Conservation (phyloP, 1,139 yeast genomes). For the Suhomyces choctaworum region DNA sequence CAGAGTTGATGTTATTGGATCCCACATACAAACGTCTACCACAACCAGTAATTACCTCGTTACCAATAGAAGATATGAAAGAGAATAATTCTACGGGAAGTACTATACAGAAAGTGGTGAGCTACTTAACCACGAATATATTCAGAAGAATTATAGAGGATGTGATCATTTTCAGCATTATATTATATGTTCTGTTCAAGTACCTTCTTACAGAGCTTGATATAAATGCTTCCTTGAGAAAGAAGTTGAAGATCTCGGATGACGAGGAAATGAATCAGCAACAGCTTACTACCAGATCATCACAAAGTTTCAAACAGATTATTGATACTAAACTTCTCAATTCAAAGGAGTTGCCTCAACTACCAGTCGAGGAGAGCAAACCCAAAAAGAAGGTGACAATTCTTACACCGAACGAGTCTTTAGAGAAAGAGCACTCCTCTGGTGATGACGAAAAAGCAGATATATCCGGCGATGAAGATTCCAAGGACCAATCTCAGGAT, state of each 20-base stretch:
- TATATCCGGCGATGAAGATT: slow-evolving; percentile 2
- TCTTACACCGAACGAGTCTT: slow-evolving; percentile 25
- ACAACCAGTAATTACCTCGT: not conserved
- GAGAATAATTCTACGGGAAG: not conserved
- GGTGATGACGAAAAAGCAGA: slow-evolving; percentile 16
- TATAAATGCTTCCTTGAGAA: not conserved
- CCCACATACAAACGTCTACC: slow-evolving; percentile 7
- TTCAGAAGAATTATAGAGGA: slow-evolving; percentile 35
- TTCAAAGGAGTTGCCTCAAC: slow-evolving; percentile 7
- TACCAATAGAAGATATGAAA: not conserved
- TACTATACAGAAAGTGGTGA: slow-evolving; percentile 2
- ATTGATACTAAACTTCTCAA: not conserved
- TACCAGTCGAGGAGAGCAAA: slow-evolving; percentile 1
- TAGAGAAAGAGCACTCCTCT: slow-evolving; percentile 15
- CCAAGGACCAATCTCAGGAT: not conserved
- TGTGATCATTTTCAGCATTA: slow-evolving; percentile 23
- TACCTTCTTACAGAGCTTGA: slow-evolving; percentile 7
- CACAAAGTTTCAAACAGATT: not conserved
- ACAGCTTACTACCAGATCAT: not conserved
- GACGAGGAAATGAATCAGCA: slow-evolving; percentile 1
- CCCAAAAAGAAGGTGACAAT: slow-evolving; percentile 30
- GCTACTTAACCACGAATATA: slow-evolving; percentile 14
- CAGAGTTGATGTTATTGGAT: slow-evolving; percentile 15
- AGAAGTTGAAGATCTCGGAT: slow-evolving; percentile 1
- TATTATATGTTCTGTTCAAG: slow-evolving; percentile 14